Percentiles rank a stretch among this genome's conserved stretches.
Evolutionary conservation across 305 asterid genomes (phyloP).

Genomic region (Solanum hybrid): DNA sequence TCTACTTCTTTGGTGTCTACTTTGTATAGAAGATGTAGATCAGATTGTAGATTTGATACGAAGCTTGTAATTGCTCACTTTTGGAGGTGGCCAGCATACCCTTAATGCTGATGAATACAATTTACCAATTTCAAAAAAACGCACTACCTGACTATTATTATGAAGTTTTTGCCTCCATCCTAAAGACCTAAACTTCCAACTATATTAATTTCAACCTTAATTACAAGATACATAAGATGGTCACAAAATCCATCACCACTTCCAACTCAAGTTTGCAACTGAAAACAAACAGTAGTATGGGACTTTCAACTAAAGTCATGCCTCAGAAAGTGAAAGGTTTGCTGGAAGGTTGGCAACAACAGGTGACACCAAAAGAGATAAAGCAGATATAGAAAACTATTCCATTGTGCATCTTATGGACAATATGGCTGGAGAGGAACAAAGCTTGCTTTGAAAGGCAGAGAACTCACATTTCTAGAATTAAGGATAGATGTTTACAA

Average conservation of each 20-base stretch:
- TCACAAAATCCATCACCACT: background rate
- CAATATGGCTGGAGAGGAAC: background rate
- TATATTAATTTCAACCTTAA: background rate
- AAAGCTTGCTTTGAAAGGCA: background rate
- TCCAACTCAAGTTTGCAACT: background rate
- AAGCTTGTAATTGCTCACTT: no score
- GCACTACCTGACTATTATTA: no score
- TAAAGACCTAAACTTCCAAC: background rate
- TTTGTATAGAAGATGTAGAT: no score
- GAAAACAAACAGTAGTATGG: background rate
- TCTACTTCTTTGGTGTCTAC: no score
- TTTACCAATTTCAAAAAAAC: no score
- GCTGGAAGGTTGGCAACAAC: background rate
- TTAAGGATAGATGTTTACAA: background rate
- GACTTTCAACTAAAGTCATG: background rate
- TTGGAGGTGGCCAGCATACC: no score
- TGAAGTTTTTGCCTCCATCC: background rate
- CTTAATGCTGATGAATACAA: no score
- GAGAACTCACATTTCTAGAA: background rate
- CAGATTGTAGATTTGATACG: no score
- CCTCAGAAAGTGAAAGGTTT: background rate
- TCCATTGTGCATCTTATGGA: background rate
- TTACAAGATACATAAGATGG: background rate
- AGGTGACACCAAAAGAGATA: background rate
- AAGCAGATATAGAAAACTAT: background rate